Evolutionary conservation across 768 basidiomycete genomes (phyloP), one percentile per base, ranked within the genome.

Genomic region (Lactarius evosmus): DNA sequence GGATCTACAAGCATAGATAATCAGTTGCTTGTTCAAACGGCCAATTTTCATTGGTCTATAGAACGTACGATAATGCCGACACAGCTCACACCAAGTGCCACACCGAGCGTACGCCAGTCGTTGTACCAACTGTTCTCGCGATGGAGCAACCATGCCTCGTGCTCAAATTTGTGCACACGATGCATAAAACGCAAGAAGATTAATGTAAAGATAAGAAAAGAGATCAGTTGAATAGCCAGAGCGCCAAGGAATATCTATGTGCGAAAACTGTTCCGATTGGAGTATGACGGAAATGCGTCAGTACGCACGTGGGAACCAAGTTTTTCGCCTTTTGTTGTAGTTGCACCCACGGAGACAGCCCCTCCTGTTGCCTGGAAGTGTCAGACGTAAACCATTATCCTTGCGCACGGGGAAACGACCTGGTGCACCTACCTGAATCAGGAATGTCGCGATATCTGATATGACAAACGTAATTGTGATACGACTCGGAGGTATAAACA

Each of bases 361-460:
- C 82, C 83, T 30, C 83, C 83, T 16, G 75, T 73, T 25, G 82
- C 82, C 80, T 83, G 61, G 16, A 27, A 7, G 57, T 25, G 44
- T 34, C 19, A 11, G 46, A 49, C 60, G 50, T 30, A 12, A 53
- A 56, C 27, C 33, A 52, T 40, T 22, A 19, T 54, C 17, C 29
- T 7, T 12, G 58, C 34, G 7, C 53, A 58, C 12, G 30, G 27
- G 67, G 66, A 34, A 9, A 8, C 14, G 25, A 38, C 19, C 12
- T 36, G 16, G 27, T 32, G 16, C 27, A 52, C 69, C 25, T 50
- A 81, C 85, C 73, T 91, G 88, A 50, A 88, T 80, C 5, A 86
- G 69, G 75, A 91, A 89, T 1, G 87, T 88, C 1, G 78, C 76
- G 50, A 89, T 74, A 70, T 91, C 88, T 11, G 83, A 84, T 1